Evolutionary conservation across 2,329 filamentous ascomycete species (phyloP).

Genomic region (Colletotrichum sp.): DNA sequence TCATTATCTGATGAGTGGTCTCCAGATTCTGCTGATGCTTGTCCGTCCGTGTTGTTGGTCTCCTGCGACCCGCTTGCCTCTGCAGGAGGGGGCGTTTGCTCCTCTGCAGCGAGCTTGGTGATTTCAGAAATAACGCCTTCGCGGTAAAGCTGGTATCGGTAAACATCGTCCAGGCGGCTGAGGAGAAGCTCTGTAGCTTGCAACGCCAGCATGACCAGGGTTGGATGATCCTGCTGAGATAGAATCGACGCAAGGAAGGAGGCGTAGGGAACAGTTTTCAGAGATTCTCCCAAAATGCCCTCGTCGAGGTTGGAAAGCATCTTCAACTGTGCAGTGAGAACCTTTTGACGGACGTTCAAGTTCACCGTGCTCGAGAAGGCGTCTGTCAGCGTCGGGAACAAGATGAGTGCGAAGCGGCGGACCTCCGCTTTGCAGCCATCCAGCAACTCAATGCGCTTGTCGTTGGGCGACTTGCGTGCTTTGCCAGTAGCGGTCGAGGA

Average conservation of each 20-base stretch:
- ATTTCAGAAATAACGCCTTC: slow-evolving; percentile 96
- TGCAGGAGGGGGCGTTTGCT: slow-evolving; percentile 35
- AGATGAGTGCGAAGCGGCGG: slow-evolving; percentile 88
- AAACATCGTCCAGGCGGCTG: slow-evolving; percentile 82
- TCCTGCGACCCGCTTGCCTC: slow-evolving; percentile 28
- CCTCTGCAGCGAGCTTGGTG: slow-evolving; percentile 71
- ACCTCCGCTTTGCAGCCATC: slow-evolving; percentile 85
- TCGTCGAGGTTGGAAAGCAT: slow-evolving; percentile 96
- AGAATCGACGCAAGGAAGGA: slow-evolving; percentile 95
- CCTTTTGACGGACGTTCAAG: slow-evolving; percentile 90
- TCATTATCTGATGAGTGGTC: slow-evolving; percentile 45
- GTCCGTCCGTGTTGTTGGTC: not conserved
- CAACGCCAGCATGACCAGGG: slow-evolving; percentile 83
- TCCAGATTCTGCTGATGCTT: slow-evolving; percentile 21
- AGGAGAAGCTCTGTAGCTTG: slow-evolving; percentile 90
- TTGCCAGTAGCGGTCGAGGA: slow-evolving; percentile 46
- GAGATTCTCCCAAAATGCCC: slow-evolving; percentile 80
- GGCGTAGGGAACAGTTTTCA: slow-evolving; percentile 89
- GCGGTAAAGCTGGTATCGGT: slow-evolving; percentile 95
- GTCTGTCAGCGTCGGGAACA: slow-evolving; percentile 94
- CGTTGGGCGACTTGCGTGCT: slow-evolving; percentile 64
- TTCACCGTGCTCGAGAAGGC: slow-evolving; percentile 98
- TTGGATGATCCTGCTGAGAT: slow-evolving; percentile 91
- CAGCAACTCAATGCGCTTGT: slow-evolving; percentile 82
- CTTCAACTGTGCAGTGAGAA: slow-evolving; percentile 93